These are phyloP conservation scores for Eremochloa ophiuroides DNA, from an alignment of 176 grass and related monocot genomes.

Conservation along the genomic window DNA sequence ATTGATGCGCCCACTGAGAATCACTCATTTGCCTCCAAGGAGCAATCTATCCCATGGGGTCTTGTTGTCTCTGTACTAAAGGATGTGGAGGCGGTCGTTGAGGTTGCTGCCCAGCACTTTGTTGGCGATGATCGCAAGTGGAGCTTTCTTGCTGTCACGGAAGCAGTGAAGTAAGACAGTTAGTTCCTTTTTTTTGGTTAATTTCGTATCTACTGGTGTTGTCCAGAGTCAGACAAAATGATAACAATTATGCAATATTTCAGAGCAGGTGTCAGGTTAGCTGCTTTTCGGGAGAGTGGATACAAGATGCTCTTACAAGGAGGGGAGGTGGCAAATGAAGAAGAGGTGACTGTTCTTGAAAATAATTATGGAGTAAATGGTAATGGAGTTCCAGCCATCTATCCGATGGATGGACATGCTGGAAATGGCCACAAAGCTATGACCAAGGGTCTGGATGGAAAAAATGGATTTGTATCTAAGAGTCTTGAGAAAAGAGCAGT, in stretches of 20 bases:
- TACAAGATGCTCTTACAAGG: conserved; percentile 97
- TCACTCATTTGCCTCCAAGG: conserved; percentile 27
- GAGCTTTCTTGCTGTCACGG: conserved; percentile 75
- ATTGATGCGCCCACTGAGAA: conserved; percentile 53
- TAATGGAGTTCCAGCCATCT: conserved; percentile 28
- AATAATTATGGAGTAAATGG: conserved; percentile 31
- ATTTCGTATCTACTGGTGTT: neutral
- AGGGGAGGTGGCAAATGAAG: conserved; percentile 67
- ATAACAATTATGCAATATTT: conserved; percentile 11
- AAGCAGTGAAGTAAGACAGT: conserved; percentile 76
- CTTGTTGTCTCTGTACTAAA: conserved; percentile 81
- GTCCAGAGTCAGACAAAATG: neutral
- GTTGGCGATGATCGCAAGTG: conserved; percentile 86
- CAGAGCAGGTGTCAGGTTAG: conserved; percentile 84
- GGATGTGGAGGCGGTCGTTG: conserved; percentile 86
- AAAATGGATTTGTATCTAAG: conserved; percentile 47
- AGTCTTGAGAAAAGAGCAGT: conserved; percentile 88
- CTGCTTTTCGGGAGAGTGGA: conserved; percentile 77
- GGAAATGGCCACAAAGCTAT: conserved; percentile 38
- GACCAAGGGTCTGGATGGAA: conserved; percentile 36
- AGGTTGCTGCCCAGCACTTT: conserved; percentile 83
- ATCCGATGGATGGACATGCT: conserved; percentile 36
- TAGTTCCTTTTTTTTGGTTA: conserved; percentile 28
- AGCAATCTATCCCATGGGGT: conserved; percentile 65
- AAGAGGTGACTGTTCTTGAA: conserved; percentile 41